These are phyloP conservation scores for Apiotrichum domesticum DNA, from an alignment of 1,284 basidiomycete species.

Conservation along the genomic window DNA sequence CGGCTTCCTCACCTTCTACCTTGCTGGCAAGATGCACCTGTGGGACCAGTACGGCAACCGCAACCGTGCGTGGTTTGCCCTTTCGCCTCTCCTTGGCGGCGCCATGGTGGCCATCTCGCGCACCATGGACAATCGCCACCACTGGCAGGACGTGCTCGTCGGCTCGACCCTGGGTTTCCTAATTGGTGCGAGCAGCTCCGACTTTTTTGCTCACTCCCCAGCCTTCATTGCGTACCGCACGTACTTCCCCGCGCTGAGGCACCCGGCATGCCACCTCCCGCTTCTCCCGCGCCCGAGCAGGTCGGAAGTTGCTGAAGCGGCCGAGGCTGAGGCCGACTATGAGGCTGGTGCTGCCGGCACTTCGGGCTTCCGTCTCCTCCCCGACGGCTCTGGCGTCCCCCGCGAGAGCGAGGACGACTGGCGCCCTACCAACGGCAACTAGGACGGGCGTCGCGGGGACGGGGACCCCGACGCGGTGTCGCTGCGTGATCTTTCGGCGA, in stretches of 20 bases:
- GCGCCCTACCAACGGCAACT: neutral
- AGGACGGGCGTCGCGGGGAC: neutral
- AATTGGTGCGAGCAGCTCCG: slow-evolving; percentile 56
- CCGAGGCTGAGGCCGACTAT: slow-evolving; percentile 11
- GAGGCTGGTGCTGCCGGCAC: slow-evolving; percentile 8
- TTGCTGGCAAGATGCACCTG: slow-evolving; percentile 85
- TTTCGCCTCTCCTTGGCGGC: slow-evolving; percentile 71
- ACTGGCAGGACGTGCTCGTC: slow-evolving; percentile 81
- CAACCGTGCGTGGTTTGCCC: slow-evolving; percentile 74
- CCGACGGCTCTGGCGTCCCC: slow-evolving; percentile 24
- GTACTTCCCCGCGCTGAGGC: slow-evolving; percentile 40
- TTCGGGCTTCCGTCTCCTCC: slow-evolving; percentile 25
- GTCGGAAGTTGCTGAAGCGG: slow-evolving; percentile 18
- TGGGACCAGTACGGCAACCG: slow-evolving; percentile 76
- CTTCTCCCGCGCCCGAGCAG: slow-evolving; percentile 57
- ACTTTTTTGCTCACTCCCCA: neutral
- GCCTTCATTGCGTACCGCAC: slow-evolving; percentile 73
- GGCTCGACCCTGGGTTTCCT: slow-evolving; percentile 69
- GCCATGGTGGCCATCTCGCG: slow-evolving; percentile 83
- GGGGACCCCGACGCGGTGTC: neutral
- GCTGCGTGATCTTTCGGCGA: neutral
- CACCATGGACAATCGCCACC: slow-evolving; percentile 82
- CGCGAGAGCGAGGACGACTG: slow-evolving; percentile 36
- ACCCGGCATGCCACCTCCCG: slow-evolving; percentile 59
- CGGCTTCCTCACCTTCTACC: slow-evolving; percentile 80